Conservation (phyloP, 2,329 filamentous ascomycete species). For the Colletotrichum musae region DNA sequence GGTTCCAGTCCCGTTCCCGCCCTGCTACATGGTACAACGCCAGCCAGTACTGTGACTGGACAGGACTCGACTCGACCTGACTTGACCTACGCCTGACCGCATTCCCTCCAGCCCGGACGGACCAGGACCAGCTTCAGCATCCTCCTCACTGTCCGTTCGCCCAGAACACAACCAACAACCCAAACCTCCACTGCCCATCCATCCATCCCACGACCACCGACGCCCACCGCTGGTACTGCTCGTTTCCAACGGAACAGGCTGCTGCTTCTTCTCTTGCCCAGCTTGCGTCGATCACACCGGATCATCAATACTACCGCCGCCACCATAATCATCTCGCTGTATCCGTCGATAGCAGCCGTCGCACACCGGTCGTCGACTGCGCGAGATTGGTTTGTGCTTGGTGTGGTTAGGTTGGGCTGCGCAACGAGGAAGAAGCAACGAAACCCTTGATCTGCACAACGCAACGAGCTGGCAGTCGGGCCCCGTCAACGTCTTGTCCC, state of each 20-base stretch:
- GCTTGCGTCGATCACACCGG: neutral
- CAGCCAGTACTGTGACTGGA: constrained; percentile 24
- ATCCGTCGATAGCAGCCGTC: constrained; percentile 8
- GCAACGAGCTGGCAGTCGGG: constrained; percentile 3
- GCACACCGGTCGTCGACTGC: constrained; percentile 19
- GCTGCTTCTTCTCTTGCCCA: neutral
- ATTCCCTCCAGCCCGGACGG: neutral
- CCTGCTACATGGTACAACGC: constrained; percentile 40
- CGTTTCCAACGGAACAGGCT: constrained; percentile 1
- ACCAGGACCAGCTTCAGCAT: neutral
- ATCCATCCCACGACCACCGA: neutral
- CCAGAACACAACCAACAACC: constrained; percentile 4
- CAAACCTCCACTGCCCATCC: constrained; percentile 5
- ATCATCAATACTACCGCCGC: too few species aligned
- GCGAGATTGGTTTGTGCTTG: constrained; percentile 15
- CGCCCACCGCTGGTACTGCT: neutral
- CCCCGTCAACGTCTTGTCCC: constrained; percentile 14
- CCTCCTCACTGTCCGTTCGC: constrained; percentile 23
- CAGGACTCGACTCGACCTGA: constrained; percentile 30
- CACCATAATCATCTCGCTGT: neutral
- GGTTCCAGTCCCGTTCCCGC: constrained; percentile 37
- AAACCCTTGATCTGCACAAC: constrained; percentile 12
- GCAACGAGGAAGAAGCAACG: constrained; percentile 13
- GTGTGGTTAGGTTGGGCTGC: constrained; percentile 19
- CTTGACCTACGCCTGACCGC: constrained; percentile 16